A percentile compares a stretch with the other conserved stretches of the same genome.
Evolutionary conservation across 768 basidiomycete species (phyloP).

Genomic region (Trametes maxima): DNA sequence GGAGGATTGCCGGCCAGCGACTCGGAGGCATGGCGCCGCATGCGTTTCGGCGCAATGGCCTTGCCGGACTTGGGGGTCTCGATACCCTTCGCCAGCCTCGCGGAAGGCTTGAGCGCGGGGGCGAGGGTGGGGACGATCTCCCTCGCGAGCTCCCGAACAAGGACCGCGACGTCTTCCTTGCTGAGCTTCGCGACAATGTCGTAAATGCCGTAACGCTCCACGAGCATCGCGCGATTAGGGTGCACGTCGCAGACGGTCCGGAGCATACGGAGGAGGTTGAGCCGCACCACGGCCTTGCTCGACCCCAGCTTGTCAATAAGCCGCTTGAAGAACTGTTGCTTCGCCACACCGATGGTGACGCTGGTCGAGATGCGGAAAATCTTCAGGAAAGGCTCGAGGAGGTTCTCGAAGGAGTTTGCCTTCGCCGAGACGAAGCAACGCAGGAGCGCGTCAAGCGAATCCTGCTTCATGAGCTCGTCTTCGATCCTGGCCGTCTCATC

Average conservation of each 20-base stretch:
- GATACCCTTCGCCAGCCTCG: slow-evolving; percentile 36
- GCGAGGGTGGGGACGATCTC: slow-evolving; percentile 81
- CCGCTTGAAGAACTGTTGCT: slow-evolving; percentile 83
- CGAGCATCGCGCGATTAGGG: slow-evolving; percentile 79
- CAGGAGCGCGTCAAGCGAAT: slow-evolving; percentile 67
- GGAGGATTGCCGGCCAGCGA: slow-evolving; percentile 43
- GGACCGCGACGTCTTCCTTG: slow-evolving; percentile 84
- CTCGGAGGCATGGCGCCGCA: slow-evolving; percentile 73
- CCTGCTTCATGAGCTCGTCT: slow-evolving; percentile 74
- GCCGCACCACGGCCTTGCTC: slow-evolving; percentile 85
- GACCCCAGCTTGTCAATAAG: slow-evolving; percentile 79
- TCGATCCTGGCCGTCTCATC: slow-evolving; percentile 95
- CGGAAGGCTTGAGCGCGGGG: slow-evolving; percentile 64
- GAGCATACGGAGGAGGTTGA: slow-evolving; percentile 86
- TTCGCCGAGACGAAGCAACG: slow-evolving; percentile 84
- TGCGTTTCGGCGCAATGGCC: slow-evolving; percentile 60
- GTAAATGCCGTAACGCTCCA: slow-evolving; percentile 79
- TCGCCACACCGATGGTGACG: slow-evolving; percentile 77
- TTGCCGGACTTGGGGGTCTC: slow-evolving; percentile 43
- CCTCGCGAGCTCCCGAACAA: slow-evolving; percentile 86
- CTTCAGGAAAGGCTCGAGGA: slow-evolving; percentile 92
- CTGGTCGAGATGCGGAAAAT: slow-evolving; percentile 78
- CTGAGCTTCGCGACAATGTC: slow-evolving; percentile 82
- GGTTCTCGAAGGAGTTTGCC: slow-evolving; percentile 87
- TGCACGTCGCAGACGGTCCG: slow-evolving; percentile 87